Evolutionary conservation across 2,329 filamentous ascomycete species (phyloP), one percentile per base, ranked within the genome.

Genomic region (Aureobasidium subglaciale): DNA sequence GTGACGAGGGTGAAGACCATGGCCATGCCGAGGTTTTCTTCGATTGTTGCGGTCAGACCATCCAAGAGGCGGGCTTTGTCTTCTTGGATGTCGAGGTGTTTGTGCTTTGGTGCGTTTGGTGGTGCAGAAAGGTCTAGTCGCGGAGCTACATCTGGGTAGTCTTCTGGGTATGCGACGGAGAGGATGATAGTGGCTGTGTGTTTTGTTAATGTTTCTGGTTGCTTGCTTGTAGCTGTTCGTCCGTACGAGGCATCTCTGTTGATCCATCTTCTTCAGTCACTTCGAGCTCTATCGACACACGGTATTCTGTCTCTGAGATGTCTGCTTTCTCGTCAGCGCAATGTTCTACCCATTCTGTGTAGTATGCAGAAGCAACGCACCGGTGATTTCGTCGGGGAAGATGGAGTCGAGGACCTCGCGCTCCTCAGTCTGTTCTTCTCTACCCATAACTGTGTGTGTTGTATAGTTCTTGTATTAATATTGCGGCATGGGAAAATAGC

Each of bases 371-470:
- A 15, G 22, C 5, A 41, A 60, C 71, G 45, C 67, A 92, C 90
- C 87, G 80, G 86, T 92, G 64, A 99, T 96, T 75, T 99, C 93
- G 59, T 99, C 92, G 1, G 93, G 90, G 64, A 97, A 99, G 68
- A 99, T 99, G 59, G 92, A 96, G 68, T 95, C 90, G 69, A 99
- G 89, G 64, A 99, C 92, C 73, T 99, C 93, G 59, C 91, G 86
- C 80, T 99, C 93, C 75, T 99, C 93, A 62, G 85, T 75, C 72
- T 99, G 93, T 59, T 99, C 93, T 78, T 97, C 92, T 58, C 70
- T 63, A 24, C 76, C 76, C 76, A 79, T 79, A 22, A 55, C 50
- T 64, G 49, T 25, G 48, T 52, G 46, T 24, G 34, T 30, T 56
- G 16, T 50, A 22, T 25, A 15, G n/a, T 16, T 13, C 15, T 8